phyloP scores from a whole-genome alignment of 768 basidiomycete genomes.

The Hysterangium stoloniferum region DNA sequence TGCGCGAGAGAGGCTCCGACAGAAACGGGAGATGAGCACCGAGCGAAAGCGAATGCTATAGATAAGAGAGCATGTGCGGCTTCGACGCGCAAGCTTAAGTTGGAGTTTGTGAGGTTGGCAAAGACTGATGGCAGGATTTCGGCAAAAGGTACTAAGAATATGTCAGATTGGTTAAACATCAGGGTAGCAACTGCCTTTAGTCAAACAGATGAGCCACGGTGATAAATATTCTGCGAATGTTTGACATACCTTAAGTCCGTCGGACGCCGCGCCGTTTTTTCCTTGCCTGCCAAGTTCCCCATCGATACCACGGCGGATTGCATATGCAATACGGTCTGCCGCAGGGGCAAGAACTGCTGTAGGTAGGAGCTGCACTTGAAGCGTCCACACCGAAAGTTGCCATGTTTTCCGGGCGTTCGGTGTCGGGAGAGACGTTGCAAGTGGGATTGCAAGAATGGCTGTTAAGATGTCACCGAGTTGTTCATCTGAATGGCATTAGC shows the following conservation, averaged over 20 bases:
- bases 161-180: slow-evolving; percentile 49
- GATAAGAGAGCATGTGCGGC: slow-evolving; percentile 74
- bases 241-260: slow-evolving; percentile 71
- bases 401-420: slow-evolving; percentile 84
- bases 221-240: not conserved
- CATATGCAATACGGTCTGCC: slow-evolving; percentile 59
- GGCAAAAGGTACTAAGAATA: slow-evolving; percentile 63
- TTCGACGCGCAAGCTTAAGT: slow-evolving; percentile 55
- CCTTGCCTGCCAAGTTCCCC: slow-evolving; percentile 85
- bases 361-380: slow-evolving; percentile 67
- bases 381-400: slow-evolving; percentile 64
- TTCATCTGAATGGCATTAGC: slow-evolving; percentile 32
- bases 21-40: not conserved
- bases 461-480: slow-evolving; percentile 56
- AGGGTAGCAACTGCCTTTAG: slow-evolving; percentile 63
- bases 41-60: slow-evolving; percentile 45
- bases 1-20: not conserved
- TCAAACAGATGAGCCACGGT: slow-evolving; percentile 9
- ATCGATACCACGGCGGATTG: slow-evolving; percentile 67
- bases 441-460: slow-evolving; percentile 61
- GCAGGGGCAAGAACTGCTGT: slow-evolving; percentile 51
- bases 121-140: slow-evolving; percentile 56
- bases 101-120: slow-evolving; percentile 53
- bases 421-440: slow-evolving; percentile 62
- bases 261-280: slow-evolving; percentile 74